Evolutionary conservation across 1,139 yeast species (phyloP).

Genomic region (Arxiozyma telluris): DNA sequence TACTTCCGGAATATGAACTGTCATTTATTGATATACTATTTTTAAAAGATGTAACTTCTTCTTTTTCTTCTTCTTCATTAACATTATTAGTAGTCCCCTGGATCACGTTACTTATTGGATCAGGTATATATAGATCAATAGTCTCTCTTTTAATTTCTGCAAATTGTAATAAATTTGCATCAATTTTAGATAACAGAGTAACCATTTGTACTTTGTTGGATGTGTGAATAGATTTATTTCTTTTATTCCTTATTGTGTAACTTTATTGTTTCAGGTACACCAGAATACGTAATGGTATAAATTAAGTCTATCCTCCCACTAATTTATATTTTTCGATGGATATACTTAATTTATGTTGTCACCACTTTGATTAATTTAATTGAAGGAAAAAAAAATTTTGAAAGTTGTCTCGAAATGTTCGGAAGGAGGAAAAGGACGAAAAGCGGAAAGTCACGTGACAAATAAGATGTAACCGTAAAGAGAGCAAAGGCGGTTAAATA

Average conservation of each 20-base stretch:
- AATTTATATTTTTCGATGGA: background rate
- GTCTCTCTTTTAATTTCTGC: slow-evolving; percentile 6
- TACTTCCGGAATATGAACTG: slow-evolving; percentile 17
- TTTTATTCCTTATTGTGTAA: background rate
- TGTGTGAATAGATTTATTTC: background rate
- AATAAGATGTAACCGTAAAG: background rate
- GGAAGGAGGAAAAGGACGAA: background rate
- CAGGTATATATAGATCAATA: slow-evolving; percentile 9
- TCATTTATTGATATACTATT: slow-evolving; percentile 3
- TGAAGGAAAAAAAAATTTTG: too few species aligned
- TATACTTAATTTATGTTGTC: background rate
- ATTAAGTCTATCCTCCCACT: background rate
- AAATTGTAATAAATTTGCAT: slow-evolving; percentile 16
- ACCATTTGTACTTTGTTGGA: slow-evolving; percentile 9
- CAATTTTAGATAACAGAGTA: slow-evolving; percentile 17
- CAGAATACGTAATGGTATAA: background rate
- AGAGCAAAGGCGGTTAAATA: background rate
- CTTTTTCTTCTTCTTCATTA: background rate
- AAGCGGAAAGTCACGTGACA: background rate
- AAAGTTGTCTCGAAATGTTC: background rate
- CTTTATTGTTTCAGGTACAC: background rate
- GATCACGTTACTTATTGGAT: slow-evolving; percentile 1
- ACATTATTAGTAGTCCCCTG: background rate
- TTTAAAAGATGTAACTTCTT: background rate
- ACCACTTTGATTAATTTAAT: background rate